Percentiles rank a stretch among this genome's conserved stretches.
Conservation (phyloP, 805 yeast species). For the Pichia occidentalis region DNA sequence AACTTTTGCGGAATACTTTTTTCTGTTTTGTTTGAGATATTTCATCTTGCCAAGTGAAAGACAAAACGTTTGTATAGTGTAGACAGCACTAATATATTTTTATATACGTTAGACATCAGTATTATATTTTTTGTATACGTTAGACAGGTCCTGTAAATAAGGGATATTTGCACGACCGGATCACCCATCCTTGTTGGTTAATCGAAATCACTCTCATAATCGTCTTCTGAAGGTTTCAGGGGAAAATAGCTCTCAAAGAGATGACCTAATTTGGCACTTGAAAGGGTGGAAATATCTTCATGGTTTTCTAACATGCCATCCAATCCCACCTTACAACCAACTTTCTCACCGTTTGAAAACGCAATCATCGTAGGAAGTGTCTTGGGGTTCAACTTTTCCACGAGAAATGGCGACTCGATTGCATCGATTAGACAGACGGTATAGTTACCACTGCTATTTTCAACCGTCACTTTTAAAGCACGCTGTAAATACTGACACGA, state of each 20-base stretch:
- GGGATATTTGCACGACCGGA: too few species aligned
- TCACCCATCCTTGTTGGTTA: too few species aligned
- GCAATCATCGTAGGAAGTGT: constrained; percentile 66
- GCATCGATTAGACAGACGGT: constrained; percentile 30
- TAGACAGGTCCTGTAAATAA: too few species aligned
- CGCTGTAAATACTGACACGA: constrained; percentile 57
- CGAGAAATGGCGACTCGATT: constrained; percentile 64
- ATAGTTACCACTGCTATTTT: neutral
- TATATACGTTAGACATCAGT: too few species aligned
- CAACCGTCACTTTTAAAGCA: constrained; percentile 24
- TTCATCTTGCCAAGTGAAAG: too few species aligned
- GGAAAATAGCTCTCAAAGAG: neutral
- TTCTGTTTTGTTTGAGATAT: too few species aligned
- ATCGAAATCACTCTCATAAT: too few species aligned
- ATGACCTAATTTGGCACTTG: neutral
- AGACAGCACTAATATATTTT: too few species aligned
- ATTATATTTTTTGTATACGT: too few species aligned
- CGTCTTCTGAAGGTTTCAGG: too few species aligned
- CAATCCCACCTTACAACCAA: constrained; percentile 61
- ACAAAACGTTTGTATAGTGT: too few species aligned
- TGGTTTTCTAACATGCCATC: constrained; percentile 38
- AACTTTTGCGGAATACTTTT: too few species aligned
- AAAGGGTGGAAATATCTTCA: neutral
- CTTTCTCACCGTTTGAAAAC: constrained; percentile 55
- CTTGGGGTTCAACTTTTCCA: constrained; percentile 52